Base-by-base conservation (phyloP, 2,329 filamentous ascomycete genomes). In the Alternaria consortialis region DNA sequence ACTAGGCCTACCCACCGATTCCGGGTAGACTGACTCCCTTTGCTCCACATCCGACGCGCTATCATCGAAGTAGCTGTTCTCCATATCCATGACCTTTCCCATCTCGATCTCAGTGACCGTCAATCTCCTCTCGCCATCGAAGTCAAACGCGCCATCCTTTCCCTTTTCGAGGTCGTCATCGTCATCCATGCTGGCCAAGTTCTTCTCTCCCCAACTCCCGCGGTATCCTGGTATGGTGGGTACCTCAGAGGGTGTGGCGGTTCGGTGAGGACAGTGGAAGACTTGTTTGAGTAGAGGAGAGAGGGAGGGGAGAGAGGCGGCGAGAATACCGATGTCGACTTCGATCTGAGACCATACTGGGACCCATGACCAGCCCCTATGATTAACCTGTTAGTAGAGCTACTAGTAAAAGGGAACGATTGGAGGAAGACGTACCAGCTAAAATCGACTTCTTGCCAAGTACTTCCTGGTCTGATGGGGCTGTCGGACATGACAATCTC, bases 291-390 rank as follows among this genome's bases (percentile, higher is more conserved):
- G 36, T 3, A 74, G 53, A 5, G 72, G 73, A 2, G 59, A 71
- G 2, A 75, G 60, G 20, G 71, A 69, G 6, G 73, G 71, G 5
- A 75, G 67, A 12, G 69, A 73, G 2, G 72, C 73, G 6, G 71
- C 71, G 9, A 75, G 34, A 37, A 75, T 74, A 44, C 71, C 65
- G 3, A 72, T 58, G 44, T 74, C 70, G 47, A 75, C 72, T 62
- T 75, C 73, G 40, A 75, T 71, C 39, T 75, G 71, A 2, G 71
- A 74, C 73, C 73, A 75, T 2, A 74, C 67, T 7, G 72, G 69
- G 5, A 74, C 63, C 71, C 70, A 74, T 12, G 67, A 64, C 67
- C 70, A 72, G 23, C 58, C 58, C 58, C 58, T 50, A 17, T 20
- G 25, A 64, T 63, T 56, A 64, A 40, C 7, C 3, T 48, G 60